These are phyloP conservation scores for Talinum fruticosum DNA, from an alignment of 148 eudicot species.

Conservation along the genomic window DNA sequence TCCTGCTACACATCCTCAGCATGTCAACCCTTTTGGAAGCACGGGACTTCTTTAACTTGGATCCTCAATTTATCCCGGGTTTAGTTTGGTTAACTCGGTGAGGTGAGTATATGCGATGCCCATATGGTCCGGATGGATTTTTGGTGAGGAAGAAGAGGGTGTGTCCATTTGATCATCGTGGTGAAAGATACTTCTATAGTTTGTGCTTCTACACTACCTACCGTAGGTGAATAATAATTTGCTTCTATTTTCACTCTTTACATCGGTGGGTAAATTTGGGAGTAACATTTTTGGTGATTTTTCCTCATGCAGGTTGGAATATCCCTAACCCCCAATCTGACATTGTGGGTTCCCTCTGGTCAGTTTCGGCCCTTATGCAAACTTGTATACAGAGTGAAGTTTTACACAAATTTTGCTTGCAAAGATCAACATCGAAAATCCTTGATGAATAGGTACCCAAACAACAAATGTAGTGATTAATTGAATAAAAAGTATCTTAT, in stretches of 20 bases:
- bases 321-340: too few species aligned
- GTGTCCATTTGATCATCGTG: background rate
- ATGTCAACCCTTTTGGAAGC: constrained; percentile 44
- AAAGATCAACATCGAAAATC: too few species aligned
- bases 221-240: constrained; percentile 14
- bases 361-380: too few species aligned
- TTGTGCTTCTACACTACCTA: constrained; percentile 10
- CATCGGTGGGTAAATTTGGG: background rate
- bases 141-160: constrained; percentile 10
- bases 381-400: too few species aligned
- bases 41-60: constrained; percentile 32
- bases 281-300: background rate
- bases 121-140: constrained; percentile 9
- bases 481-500: too few species aligned
- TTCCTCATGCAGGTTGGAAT: too few species aligned
- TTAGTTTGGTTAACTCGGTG: constrained; percentile 2
- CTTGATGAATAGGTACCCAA: too few species aligned
- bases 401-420: too few species aligned
- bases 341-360: too few species aligned
- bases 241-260: constrained; percentile 1
- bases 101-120: constrained; percentile 18
- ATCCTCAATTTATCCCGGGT: background rate
- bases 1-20: constrained; percentile 29
- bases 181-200: background rate
- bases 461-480: too few species aligned